Base-by-base conservation (phyloP, 176 grass and related monocot genomes). In the Oryza meyeriana region DNA sequence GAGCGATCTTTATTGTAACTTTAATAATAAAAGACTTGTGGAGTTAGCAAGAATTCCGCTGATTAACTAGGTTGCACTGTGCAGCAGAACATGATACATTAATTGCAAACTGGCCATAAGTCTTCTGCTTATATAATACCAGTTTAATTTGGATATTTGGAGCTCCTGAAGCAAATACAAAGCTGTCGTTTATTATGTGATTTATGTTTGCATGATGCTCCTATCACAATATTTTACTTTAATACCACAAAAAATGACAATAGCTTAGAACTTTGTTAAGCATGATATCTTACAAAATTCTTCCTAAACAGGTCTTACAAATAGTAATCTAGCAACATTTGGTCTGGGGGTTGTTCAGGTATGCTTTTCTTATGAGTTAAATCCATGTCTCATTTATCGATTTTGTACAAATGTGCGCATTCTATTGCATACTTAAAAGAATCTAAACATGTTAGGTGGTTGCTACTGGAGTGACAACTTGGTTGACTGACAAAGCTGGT, bases 281-380 rank as follows among this genome's bases (percentile, higher is more conserved):
- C 38, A 36, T 47, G 27, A 31, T 78, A 48, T 82, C 38, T 82
- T 72, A 77, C 67, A 59, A n/a, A 78, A 44, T 67, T 79, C 27
- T 74, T 69, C 31, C 66, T 87, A 14, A 77, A 88, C 85, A 93
- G 96, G 93, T 39, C 84, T 99, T 76, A 95, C 83, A 68, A 71
- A 99, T 75, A 93, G 93, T 75, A 85, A 95, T 76, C 82, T 99
- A 42, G 93, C 96, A 36, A 99, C 96, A 84, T 81, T 64, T 72
- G 96, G 96, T 90, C 84, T 99, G 87, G 96, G 96, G 52, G 89
- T 66, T 77, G 94, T 99, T 85, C 96, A 95, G 93, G 96, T 99
- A 88, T 31, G 26, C 35, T 78, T 66, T 11, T 85, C 39, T 73
- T 57, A 61, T 65, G 13, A 61, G 45, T 35, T 68, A 61, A 48